Evolutionary conservation across 1,284 basidiomycete genomes (phyloP).

Genomic region (Pseudozyma pruni): DNA sequence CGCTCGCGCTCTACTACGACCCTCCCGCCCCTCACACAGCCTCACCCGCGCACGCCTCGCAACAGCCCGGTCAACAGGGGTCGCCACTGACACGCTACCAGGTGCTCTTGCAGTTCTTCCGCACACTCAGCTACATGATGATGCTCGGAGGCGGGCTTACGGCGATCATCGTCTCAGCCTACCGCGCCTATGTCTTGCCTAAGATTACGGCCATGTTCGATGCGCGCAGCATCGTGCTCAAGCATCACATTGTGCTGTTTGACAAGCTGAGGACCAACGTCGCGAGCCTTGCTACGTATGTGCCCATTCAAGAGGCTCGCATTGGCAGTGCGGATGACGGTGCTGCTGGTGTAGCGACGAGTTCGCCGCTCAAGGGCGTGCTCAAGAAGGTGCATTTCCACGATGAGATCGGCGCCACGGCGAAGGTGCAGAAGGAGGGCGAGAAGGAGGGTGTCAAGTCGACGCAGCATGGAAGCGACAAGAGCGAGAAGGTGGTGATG

Average conservation of each 20-base stretch:
- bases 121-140: constrained; percentile 55
- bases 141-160: constrained; percentile 61
- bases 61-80: constrained; percentile 2
- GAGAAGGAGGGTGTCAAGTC: constrained; percentile 40
- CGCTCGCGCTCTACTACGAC: constrained; percentile 60
- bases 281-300: constrained; percentile 26
- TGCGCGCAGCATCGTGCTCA: constrained; percentile 51
- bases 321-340: constrained; percentile 5
- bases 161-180: constrained; percentile 53
- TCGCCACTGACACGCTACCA: constrained; percentile 55
- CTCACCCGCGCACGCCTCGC: background rate
- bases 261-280: constrained; percentile 40
- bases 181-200: constrained; percentile 55
- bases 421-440: too few relatives aligned
- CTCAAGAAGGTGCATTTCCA: constrained; percentile 57
- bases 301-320: constrained; percentile 20
- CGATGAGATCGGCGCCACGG: constrained; percentile 34
- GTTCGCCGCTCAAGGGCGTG: constrained; percentile 34
- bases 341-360: background rate
- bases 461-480: constrained; percentile 21
- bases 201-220: constrained; percentile 56
- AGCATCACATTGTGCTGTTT: constrained; percentile 53
- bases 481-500: constrained; percentile 30
- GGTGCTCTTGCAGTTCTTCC: constrained; percentile 61
- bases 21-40: constrained; percentile 10